Percentiles rank a stretch among this genome's conserved stretches.
Conservation (phyloP, 1,139 yeast species). For the Wickerhamiella infanticola region DNA sequence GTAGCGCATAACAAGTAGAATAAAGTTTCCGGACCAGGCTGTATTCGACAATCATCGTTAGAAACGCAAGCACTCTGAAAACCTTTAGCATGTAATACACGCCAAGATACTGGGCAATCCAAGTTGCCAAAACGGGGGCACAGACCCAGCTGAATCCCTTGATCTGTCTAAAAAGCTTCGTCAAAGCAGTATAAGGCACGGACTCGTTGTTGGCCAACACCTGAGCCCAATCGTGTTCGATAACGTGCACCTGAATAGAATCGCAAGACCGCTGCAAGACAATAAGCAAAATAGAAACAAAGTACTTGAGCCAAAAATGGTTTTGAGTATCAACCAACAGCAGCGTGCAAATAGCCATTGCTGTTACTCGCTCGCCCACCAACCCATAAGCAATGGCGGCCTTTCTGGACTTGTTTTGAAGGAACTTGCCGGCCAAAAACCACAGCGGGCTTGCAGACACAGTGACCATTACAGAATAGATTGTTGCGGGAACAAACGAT, state of each 20-base stretch:
- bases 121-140: slow-evolving; percentile 9
- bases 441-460: slow-evolving; percentile 3
- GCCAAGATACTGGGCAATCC: slow-evolving; percentile 1
- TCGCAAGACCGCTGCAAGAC: slow-evolving; percentile 2
- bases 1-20: slow-evolving; percentile 15
- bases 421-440: background rate
- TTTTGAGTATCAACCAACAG: background rate
- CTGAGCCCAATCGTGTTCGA: slow-evolving; percentile 14
- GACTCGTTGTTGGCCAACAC: slow-evolving; percentile 14
- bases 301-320: background rate
- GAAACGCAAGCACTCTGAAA: slow-evolving; percentile 5
- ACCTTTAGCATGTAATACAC: slow-evolving; percentile 5
- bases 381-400: background rate
- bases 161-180: background rate
- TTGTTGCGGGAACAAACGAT: slow-evolving; percentile 9
- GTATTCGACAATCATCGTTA: slow-evolving; percentile 10
- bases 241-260: slow-evolving; percentile 1
- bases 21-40: slow-evolving; percentile 12
- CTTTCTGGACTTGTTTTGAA: background rate
- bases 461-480: slow-evolving; percentile 9
- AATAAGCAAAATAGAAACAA: background rate
- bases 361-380: background rate
- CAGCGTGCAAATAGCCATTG: background rate
- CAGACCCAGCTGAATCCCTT: slow-evolving; percentile 3
- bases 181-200: slow-evolving; percentile 1